Conservation (phyloP, 768 basidiomycete species). For the Agaricus subrufescens region DNA sequence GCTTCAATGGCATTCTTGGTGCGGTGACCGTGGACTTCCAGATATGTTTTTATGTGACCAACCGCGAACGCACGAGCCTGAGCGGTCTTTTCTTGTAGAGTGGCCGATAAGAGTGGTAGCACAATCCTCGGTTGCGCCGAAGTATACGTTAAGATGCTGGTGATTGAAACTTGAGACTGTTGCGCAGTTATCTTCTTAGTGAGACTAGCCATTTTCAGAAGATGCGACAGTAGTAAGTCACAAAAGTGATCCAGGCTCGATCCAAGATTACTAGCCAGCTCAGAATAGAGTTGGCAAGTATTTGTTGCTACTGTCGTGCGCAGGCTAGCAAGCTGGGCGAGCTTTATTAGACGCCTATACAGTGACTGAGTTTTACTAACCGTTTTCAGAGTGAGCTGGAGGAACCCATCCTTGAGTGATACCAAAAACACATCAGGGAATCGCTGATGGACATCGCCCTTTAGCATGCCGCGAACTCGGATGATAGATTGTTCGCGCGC, state of each 20-base stretch:
- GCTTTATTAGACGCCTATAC: constrained; percentile 1
- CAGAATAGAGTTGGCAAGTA: constrained; percentile 72
- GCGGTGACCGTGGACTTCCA: constrained; percentile 68
- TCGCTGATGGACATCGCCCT: constrained; percentile 73
- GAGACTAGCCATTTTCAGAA: constrained; percentile 81
- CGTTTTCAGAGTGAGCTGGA: constrained; percentile 81
- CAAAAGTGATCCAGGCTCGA: constrained; percentile 71
- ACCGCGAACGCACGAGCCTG: constrained; percentile 66
- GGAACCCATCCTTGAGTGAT: constrained; percentile 71
- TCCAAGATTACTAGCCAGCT: constrained; percentile 66
- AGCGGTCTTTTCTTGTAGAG: constrained; percentile 75
- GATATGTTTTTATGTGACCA: constrained; percentile 67
- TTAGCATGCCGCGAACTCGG: constrained; percentile 84
- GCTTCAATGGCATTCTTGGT: constrained; percentile 65
- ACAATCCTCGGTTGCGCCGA: constrained; percentile 68
- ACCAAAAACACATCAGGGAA: constrained; percentile 72
- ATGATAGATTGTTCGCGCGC: constrained; percentile 72
- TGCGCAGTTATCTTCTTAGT: constrained; percentile 92
- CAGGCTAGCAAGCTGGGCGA: constrained; percentile 70
- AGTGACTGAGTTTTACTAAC: constrained; percentile 37
- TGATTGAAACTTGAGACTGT: constrained; percentile 72
- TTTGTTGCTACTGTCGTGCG: constrained; percentile 86
- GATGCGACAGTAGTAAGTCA: constrained; percentile 69
- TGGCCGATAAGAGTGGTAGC: constrained; percentile 63
- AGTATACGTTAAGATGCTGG: constrained; percentile 61